Evolutionary conservation across 2,329 filamentous ascomycete species (phyloP).

Genomic region (Grosmannia clavigera): DNA sequence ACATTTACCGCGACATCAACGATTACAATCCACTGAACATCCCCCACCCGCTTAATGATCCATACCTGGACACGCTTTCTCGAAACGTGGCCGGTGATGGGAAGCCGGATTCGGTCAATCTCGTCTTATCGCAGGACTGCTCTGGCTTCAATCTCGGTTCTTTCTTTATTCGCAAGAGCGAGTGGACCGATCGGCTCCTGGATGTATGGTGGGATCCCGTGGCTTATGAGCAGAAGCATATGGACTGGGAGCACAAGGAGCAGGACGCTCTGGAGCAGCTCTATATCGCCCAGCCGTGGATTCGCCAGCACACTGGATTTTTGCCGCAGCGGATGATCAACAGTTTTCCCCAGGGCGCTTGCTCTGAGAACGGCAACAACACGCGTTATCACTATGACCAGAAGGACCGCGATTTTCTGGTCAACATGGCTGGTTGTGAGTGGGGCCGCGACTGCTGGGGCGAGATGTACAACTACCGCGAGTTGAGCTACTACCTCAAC

Average conservation of each 20-base stretch:
- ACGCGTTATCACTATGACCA: conserved; percentile 74
- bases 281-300: conserved; percentile 85
- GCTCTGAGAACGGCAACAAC: conserved; percentile 64
- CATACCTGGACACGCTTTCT: conserved; percentile 65
- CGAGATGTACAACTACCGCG: conserved; percentile 92
- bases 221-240: conserved; percentile 94
- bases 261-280: conserved; percentile 91
- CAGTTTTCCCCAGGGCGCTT: conserved; percentile 84
- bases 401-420: conserved; percentile 77
- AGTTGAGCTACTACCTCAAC: conserved; percentile 84
- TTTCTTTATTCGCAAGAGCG: conserved; percentile 77
- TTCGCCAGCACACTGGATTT: conserved; percentile 79
- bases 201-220: conserved; percentile 99
- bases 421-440: conserved; percentile 97
- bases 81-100: conserved; percentile 67
- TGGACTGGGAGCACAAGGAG: conserved; percentile 98
- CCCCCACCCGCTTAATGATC: conserved; percentile 61
- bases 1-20: conserved; percentile 92
- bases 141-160: conserved; percentile 92
- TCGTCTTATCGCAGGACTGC: conserved; percentile 88
- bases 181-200: conserved; percentile 82
- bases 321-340: conserved; percentile 87
- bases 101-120: conserved; percentile 64
- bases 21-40: conserved; percentile 92
- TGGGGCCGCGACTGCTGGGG: conserved; percentile 96